Evolutionary conservation across 1,284 basidiomycete species (phyloP).

Genomic region (Cryptococcus jaspeensis): DNA sequence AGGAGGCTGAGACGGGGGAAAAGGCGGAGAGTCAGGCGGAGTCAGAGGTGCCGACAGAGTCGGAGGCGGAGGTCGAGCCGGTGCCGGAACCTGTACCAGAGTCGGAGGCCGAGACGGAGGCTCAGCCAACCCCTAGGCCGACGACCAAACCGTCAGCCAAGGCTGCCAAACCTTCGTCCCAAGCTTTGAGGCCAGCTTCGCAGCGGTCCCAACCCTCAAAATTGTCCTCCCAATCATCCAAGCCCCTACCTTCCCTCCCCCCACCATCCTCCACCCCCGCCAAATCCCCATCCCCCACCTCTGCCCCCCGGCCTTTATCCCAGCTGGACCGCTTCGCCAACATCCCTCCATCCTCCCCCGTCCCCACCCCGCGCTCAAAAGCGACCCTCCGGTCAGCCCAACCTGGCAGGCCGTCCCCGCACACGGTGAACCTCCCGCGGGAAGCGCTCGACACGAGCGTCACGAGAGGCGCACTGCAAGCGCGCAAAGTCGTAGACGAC

Average conservation of each 20-base stretch:
- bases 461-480: conserved; percentile 29
- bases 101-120: neutral
- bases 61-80: conserved; percentile 2
- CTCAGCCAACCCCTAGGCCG: neutral
- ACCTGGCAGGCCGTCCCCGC: conserved; percentile 10
- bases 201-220: neutral
- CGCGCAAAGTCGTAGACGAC: conserved; percentile 33
- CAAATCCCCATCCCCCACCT: conserved; percentile 1
- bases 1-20: conserved; percentile 3
- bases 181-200: conserved; percentile 7
- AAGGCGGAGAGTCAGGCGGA: conserved; percentile 3
- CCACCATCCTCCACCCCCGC: neutral
- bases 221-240: neutral
- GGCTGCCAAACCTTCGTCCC: conserved; percentile 7
- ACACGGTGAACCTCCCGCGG: conserved; percentile 7
- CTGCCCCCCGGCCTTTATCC: conserved; percentile 8
- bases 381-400: conserved; percentile 5
- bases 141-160: conserved; percentile 2
- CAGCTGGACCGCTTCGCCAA: conserved; percentile 37
- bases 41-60: conserved; percentile 1
- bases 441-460: conserved; percentile 23
- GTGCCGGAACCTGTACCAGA: neutral
- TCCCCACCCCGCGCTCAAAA: conserved; percentile 14
- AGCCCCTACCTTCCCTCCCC: conserved; percentile 16
- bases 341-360: conserved; percentile 28